Evolutionary conservation across 768 basidiomycete genomes (phyloP).

Genomic region (Tricholomella constricta): DNA sequence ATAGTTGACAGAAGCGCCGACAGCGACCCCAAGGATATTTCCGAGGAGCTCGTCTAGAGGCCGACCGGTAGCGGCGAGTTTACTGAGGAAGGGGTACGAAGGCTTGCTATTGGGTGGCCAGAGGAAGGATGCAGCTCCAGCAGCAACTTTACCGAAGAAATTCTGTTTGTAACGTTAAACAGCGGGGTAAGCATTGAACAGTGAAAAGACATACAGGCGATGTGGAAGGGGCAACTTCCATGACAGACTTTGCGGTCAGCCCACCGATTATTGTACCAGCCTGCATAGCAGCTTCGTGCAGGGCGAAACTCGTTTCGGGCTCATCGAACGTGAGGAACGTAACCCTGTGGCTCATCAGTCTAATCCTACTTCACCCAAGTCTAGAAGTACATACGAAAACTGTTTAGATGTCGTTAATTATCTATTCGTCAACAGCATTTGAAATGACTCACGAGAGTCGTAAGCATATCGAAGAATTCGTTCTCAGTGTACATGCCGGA

Average conservation of each 20-base stretch:
- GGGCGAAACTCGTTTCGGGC: constrained; percentile 34
- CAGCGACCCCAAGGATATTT: constrained; percentile 47
- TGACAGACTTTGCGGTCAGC: constrained; percentile 32
- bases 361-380: neutral
- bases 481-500: constrained; percentile 46
- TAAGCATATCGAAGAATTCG: constrained; percentile 48
- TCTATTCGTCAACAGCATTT: too few relatives aligned
- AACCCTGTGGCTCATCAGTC: constrained; percentile 8
- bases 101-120: constrained; percentile 27
- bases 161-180: neutral
- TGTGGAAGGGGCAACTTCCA: constrained; percentile 22
- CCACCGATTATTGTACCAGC: constrained; percentile 29
- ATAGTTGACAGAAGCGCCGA: constrained; percentile 47
- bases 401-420: neutral
- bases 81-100: constrained; percentile 39
- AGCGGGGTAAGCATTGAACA: neutral
- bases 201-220: constrained; percentile 23
- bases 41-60: constrained; percentile 44
- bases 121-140: neutral
- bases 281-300: constrained; percentile 27
- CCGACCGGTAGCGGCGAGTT: constrained; percentile 36
- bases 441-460: constrained; percentile 28
- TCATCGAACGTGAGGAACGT: constrained; percentile 29
- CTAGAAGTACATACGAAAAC: constrained; percentile 17
- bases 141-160: constrained; percentile 3